Percentiles rank a stretch among this genome's conserved stretches.
Evolutionary conservation across 306 rosid genomes (phyloP).

Genomic region (Boehmeria nivea): DNA sequence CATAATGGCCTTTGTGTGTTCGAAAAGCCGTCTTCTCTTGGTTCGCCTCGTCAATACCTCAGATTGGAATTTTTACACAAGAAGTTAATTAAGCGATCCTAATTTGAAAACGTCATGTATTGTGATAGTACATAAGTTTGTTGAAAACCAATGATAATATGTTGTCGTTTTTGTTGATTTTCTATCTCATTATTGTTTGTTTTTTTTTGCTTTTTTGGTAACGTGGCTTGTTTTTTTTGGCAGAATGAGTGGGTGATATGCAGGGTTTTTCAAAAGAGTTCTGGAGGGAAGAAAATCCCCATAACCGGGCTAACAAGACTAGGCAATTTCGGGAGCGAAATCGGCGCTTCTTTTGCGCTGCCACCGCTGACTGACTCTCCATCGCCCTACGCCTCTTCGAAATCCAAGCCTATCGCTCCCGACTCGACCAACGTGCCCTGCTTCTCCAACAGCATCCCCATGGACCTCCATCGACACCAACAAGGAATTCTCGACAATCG

Average conservation of each 20-base stretch:
- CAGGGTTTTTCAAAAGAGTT: constrained; percentile 78
- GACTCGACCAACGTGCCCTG: constrained; percentile 94
- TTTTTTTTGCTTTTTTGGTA: too few relatives aligned
- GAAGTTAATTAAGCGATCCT: too few relatives aligned
- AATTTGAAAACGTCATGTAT: too few relatives aligned
- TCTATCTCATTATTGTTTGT: too few relatives aligned
- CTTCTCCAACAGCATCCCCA: constrained; percentile 95
- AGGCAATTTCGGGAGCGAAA: constrained; percentile 37
- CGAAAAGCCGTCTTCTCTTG: too few relatives aligned
- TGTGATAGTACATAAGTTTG: too few relatives aligned
- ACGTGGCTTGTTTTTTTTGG: constrained; percentile 2
- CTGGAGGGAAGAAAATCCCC: constrained; percentile 69
- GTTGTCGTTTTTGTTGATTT: too few relatives aligned
- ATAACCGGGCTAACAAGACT: constrained; percentile 50
- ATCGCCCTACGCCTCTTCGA: constrained; percentile 31
- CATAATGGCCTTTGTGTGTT: too few relatives aligned
- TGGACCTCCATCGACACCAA: constrained; percentile 48
- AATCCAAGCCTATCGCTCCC: constrained; percentile 25
- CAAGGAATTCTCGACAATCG: not conserved
- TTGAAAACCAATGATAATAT: too few relatives aligned
- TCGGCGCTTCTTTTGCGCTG: constrained; percentile 36
- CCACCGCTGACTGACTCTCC: constrained; percentile 75
- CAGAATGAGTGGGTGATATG: constrained; percentile 98
- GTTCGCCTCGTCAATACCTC: too few relatives aligned
- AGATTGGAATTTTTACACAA: too few relatives aligned